phyloP scores from a whole-genome alignment of 768 basidiomycete genomes.

The Lentinus tigrinus region DNA sequence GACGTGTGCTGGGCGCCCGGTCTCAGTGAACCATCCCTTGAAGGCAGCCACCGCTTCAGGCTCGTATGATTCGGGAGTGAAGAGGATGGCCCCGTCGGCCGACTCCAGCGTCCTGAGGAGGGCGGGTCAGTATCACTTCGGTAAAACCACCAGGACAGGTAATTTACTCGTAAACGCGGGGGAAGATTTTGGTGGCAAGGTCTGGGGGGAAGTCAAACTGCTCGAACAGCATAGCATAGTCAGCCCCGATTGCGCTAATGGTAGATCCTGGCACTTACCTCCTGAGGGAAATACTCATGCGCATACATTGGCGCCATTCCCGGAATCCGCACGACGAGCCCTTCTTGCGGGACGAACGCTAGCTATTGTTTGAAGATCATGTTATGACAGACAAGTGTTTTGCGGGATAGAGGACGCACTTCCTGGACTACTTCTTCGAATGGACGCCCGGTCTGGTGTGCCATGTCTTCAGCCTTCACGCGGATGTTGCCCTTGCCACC shows the following conservation, averaged over 20 bases:
- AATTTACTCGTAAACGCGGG: neutral
- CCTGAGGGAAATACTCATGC: neutral
- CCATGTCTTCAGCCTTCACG: neutral
- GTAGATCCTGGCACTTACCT: neutral
- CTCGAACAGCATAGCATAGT: too few relatives aligned
- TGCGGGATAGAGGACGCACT: neutral
- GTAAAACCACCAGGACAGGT: neutral
- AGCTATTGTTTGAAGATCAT: neutral
- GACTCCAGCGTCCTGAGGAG: neutral
- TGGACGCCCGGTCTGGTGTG: neutral
- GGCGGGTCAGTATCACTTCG: neutral
- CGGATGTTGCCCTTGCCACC: slow-evolving; percentile 5
- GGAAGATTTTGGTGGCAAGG: neutral
- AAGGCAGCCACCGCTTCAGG: slow-evolving; percentile 10
- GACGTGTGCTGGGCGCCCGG: slow-evolving; percentile 4
- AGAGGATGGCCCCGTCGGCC: slow-evolving; percentile 19
- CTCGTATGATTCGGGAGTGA: slow-evolving; percentile 12
- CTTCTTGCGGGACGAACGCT: neutral
- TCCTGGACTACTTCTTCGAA: neutral
- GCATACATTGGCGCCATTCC: slow-evolving; percentile 3
- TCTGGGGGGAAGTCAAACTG: neutral
- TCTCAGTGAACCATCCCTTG: slow-evolving; percentile 11
- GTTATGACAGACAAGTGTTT: neutral
- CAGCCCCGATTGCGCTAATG: neutral
- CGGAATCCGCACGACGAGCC: neutral